Evolutionary conservation across 1,139 yeast genomes (phyloP), one percentile per base, ranked within the genome.

Genomic region (Pneumocystis carinii): DNA sequence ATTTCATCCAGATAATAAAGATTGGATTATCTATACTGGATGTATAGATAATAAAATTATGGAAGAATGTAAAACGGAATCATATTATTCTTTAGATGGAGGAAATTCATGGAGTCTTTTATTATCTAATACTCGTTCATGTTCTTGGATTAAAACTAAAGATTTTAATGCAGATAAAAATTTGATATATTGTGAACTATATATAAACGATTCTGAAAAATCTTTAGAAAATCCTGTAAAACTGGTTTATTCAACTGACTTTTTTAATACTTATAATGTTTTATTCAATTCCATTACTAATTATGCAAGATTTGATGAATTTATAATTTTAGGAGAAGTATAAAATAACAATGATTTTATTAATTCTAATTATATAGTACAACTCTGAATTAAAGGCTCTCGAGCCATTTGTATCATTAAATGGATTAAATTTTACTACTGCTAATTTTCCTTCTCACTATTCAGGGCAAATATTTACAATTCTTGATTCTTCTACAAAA

Each of bases 361-460:
- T 59, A 63, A 29, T 65, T 64, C 24, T 61, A 19, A 48, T 48
- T 24, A 24, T 72, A 2, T 35, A 60, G 38, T 75, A 75, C 41
- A 72, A 74, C 14, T 75, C 75, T 19, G 73, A 72, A 35, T 24
- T 17, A 36, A 70, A 71, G 36, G 74, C 82, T 0, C 76, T 90
- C 65, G 78, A 78, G 63, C 90, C 95, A 0, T 80, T 78, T 69
- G 90, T 89, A 0, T 85, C 97, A 0, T 80, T 84, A 53, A 95
- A 92, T 74, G 98, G 97, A n/a, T 68, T 69, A 5, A 79, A 76
- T 1, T 92, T 85, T 77, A 95, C 96, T 0, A 84, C 81, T 64
- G 95, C 95, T 0, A 78, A 80, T 64, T 86, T 90, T 74, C 98
- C 98, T 0, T 77, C 79, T 42, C 83, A 86, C 70, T 78, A 86